Base-by-base conservation (phyloP, 352 stramenopile genomes). In the Pythium sp. region DNA sequence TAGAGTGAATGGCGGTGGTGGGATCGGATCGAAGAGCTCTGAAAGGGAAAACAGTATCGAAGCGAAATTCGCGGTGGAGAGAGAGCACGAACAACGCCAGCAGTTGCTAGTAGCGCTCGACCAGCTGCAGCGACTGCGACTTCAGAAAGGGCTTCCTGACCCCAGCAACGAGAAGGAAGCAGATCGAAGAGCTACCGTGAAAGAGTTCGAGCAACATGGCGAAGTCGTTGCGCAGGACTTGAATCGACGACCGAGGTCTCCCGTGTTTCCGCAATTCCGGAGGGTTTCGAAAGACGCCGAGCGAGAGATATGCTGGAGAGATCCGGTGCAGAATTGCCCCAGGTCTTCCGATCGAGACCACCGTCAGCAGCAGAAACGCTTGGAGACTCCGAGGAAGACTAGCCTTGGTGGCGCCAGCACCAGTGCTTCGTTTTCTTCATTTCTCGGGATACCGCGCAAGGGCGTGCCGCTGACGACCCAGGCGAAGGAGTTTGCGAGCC, bases 401-500 rank as follows among this genome's bases (percentile, higher is more conserved):
- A 68, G 26, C n/a, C 5, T 15, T 4, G 20, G 49, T 12, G 20
- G 24, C 18, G 7, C 2, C 18, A 51, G 15, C 54, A 36, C 22
- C 46, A 30, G 1, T 22, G 47, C 60, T n/a, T 57, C 14, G 64
- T 43, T 22, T 56, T 68, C 30, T 70, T 64, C 3, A 57, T 86
- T 75, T 34, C 60, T 73, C 12, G 79, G 80, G 1, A 71, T 82
- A 18, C 82, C 83, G 11, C 73, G 82, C 49, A 62, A 58, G 20
- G 84, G 82, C 12, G 80, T 90, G 0, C 72, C 77, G 2, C 64
- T 92, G 18, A 89, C 84, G 8, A 24, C 41, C 8, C 65, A 82
- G 20, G 77, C 77, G 2, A 87, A 80, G 64, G 67, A 62, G 18
- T 89, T 87, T 61, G 73, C 74, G 9, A 67, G 66, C 32, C 75